Percentiles rank a stretch among this genome's conserved stretches.
Conservation (phyloP, 805 yeast genomes). For the Teunomyces cretensis region DNA sequence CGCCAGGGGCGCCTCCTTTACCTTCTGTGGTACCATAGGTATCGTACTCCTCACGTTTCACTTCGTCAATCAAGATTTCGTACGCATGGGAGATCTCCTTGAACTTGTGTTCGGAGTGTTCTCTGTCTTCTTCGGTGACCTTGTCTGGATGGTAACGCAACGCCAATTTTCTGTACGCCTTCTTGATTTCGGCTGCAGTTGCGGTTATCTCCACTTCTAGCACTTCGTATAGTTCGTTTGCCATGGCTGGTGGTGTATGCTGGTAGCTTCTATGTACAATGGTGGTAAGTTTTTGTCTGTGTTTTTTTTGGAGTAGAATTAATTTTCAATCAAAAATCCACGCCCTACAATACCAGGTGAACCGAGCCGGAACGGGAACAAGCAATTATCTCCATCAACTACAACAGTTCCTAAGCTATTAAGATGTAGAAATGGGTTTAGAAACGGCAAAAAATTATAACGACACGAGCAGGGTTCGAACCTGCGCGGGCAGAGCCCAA, state of each 20-base stretch:
- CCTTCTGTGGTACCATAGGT: conserved; percentile 47
- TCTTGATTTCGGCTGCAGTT: conserved; percentile 67
- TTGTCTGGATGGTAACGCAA: conserved; percentile 88
- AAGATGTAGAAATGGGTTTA: neutral
- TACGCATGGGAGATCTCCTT: conserved; percentile 87
- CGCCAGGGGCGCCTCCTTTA: conserved; percentile 13
- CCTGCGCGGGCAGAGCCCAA: conserved; percentile 81
- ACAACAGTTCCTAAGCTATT: too few relatives aligned
- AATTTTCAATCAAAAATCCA: neutral
- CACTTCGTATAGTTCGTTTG: conserved; percentile 51
- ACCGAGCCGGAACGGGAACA: too few relatives aligned
- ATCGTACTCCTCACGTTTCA: conserved; percentile 58
- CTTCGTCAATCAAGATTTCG: conserved; percentile 74
- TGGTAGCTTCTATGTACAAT: neutral
- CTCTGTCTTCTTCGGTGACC: conserved; percentile 61
- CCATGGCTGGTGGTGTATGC: conserved; percentile 1
- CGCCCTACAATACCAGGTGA: neutral
- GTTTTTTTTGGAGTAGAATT: neutral
- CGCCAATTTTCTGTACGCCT: conserved; percentile 84
- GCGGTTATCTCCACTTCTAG: conserved; percentile 71
- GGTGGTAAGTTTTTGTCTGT: neutral
- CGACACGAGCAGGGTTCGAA: conserved; percentile 80
- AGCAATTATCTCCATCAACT: too few relatives aligned
- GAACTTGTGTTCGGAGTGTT: conserved; percentile 71
- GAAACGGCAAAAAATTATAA: conserved; percentile 26